Base-by-base conservation (phyloP, 176 grass and related monocot species). In the Luzula sylvatica region DNA sequence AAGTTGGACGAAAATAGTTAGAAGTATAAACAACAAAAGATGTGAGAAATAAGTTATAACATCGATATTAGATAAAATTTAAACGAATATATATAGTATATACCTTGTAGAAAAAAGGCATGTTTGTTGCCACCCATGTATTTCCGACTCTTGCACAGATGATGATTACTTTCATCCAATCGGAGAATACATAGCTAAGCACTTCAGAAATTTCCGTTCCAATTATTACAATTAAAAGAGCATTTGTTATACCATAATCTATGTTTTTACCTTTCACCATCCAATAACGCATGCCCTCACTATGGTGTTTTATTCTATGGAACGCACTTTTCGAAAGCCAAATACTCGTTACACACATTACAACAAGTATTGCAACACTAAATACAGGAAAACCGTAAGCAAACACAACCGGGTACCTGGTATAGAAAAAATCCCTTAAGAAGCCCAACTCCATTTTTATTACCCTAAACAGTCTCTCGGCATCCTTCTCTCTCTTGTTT, bases 391-490 rank as follows among this genome's bases (percentile, higher is more conserved):
- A 80, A 21, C 77, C 70, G 13, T 38, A 38, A 50, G 63, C 66
- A 67, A 74, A 80, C 7, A 35, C 15, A 28, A 80, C 26, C 16
- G 77, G 77, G 47, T 80, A 74, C 53, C 67, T 73, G 46, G 77
- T 74, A 46, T 56, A 69, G 23, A 74, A 55, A 0, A 74, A 24
- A 47, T 80, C 77, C 1, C 70, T 27, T 19, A 67, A 27, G 21
- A 80, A 80, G 0, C 77, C 46, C 0, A 80, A 39, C 64, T 80
- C 77, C 23, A 44, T 28, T 15, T 23, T 47, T 5, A 80, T 38
- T 46, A 80, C 64, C 46, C 70, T 28, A 44, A 69, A 80, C 16
- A 65, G 5, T 14, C 63, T 50, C 17, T 15, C 53, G 12, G 0
- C 12, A 1, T 61, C 7, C 15, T 21, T n/a, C n/a, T n/a, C n/a